These are phyloP conservation scores for Fusarium sarcochroum DNA, from an alignment of 2,329 filamentous ascomycete genomes.

Conservation along the genomic window DNA sequence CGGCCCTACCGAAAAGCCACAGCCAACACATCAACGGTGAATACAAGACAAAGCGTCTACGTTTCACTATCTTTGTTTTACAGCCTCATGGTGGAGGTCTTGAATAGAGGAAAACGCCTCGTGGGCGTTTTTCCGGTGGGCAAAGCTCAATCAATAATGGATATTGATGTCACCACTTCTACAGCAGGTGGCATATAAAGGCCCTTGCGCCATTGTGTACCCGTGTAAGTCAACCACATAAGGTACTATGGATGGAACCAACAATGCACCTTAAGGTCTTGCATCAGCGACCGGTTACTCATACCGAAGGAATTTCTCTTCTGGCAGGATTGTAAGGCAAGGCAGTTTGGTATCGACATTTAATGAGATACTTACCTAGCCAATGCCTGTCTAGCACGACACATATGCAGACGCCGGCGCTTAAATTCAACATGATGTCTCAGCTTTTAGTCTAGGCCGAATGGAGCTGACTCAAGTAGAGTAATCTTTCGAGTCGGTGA, in stretches of 20 bases:
- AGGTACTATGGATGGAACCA: constrained; percentile 9
- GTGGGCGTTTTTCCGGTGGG: constrained; percentile 5
- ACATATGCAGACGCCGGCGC: constrained; percentile 14
- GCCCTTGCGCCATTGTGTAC: background rate
- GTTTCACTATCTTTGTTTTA: constrained; percentile 20
- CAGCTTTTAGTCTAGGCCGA: constrained; percentile 14
- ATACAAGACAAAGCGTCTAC: constrained; percentile 15
- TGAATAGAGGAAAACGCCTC: constrained; percentile 26
- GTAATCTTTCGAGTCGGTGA: constrained; percentile 24
- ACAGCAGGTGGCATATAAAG: background rate
- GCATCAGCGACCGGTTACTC: constrained; percentile 5
- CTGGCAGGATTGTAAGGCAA: background rate
- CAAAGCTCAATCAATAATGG: background rate
- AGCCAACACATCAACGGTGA: constrained; percentile 26
- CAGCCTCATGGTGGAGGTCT: constrained; percentile 22
- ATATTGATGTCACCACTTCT: constrained; percentile 12
- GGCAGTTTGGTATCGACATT: constrained; percentile 7
- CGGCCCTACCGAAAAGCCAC: constrained; percentile 36
- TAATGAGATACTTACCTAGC: background rate
- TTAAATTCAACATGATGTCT: constrained; percentile 21
- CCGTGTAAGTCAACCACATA: constrained; percentile 20
- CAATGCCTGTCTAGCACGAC: constrained; percentile 8
- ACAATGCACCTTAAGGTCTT: background rate
- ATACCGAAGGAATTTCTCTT: background rate
- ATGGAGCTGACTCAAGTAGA: constrained; percentile 9